Conservation (phyloP, 805 yeast species). For the Metschnikowia lochheadii region DNA sequence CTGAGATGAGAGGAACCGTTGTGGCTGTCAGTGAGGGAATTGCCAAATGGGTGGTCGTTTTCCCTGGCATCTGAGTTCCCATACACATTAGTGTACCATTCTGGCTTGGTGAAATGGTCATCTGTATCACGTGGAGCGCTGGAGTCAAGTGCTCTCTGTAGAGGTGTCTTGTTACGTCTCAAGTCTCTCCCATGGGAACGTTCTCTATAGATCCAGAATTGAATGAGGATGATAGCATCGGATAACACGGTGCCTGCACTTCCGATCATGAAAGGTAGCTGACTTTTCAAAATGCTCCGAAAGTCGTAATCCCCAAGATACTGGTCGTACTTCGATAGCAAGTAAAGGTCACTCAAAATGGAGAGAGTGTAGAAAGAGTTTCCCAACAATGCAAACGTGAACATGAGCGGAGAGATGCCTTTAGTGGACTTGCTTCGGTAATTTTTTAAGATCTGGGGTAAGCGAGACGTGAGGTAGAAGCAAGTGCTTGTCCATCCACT, state of each 20-base stretch:
- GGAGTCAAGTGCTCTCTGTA: not conserved
- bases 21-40: not conserved
- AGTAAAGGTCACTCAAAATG: slow-evolving; percentile 26
- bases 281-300: slow-evolving; percentile 15
- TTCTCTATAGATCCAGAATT: slow-evolving; percentile 25
- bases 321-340: slow-evolving; percentile 18
- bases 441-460: slow-evolving; percentile 36
- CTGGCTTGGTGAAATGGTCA: slow-evolving; percentile 32
- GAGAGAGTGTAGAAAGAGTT: slow-evolving; percentile 34
- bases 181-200: not conserved
- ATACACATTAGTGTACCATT: slow-evolving; percentile 33
- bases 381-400: slow-evolving; percentile 35
- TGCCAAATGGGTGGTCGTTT: not conserved
- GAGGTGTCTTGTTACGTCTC: not conserved
- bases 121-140: not conserved
- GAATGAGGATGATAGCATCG: slow-evolving; percentile 31
- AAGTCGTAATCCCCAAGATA: slow-evolving; percentile 12
- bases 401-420: slow-evolving; percentile 33
- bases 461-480: slow-evolving; percentile 30
- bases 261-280: slow-evolving; percentile 20
- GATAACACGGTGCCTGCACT: slow-evolving; percentile 23
- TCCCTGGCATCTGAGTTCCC: slow-evolving; percentile 1
- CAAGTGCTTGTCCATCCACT: slow-evolving; percentile 34
- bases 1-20: not conserved
- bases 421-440: slow-evolving; percentile 26